Evolutionary conservation across 345 rosid species (phyloP).

Genomic region (Pseudoturritis turrita): DNA sequence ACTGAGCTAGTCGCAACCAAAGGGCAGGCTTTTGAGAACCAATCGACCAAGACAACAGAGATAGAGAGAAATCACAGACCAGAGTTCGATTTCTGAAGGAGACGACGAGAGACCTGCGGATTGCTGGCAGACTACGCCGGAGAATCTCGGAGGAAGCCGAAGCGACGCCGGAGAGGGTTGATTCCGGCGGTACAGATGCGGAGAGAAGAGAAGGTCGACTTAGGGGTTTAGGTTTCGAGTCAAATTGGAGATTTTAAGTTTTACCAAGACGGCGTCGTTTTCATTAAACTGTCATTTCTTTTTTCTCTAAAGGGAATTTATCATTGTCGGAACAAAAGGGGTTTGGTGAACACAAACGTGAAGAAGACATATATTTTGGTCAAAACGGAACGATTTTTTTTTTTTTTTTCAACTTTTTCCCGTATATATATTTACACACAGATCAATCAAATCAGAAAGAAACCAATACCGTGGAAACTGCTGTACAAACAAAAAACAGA

Average conservation of each 20-base stretch:
- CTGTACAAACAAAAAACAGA: conserved; percentile 2
- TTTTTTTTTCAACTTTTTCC: not conserved
- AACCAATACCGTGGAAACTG: conserved; percentile 7
- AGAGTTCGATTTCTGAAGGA: not conserved
- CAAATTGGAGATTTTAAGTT: not conserved
- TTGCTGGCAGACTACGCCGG: too few species aligned
- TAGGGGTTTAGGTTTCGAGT: not conserved
- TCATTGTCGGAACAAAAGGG: not conserved
- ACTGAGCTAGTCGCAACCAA: not conserved
- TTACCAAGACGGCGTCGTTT: not conserved
- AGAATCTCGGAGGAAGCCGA: not conserved
- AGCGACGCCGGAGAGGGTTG: not conserved
- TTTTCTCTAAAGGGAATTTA: not conserved
- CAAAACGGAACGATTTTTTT: not conserved
- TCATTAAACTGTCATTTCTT: not conserved
- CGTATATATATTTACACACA: conserved; percentile 21
- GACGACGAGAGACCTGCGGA: not conserved
- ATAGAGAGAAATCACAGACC: not conserved
- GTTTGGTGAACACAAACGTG: too few species aligned
- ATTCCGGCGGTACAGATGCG: conserved; percentile 1
- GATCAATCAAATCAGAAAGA: conserved; percentile 12
- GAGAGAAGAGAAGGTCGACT: not conserved
- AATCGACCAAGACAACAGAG: not conserved
- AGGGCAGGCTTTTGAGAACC: too few species aligned
- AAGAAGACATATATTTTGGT: too few species aligned